A percentile compares a stretch with the other conserved stretches of the same genome.
Conservation (phyloP, 139 green algal species). For the Closterium sp. region DNA sequence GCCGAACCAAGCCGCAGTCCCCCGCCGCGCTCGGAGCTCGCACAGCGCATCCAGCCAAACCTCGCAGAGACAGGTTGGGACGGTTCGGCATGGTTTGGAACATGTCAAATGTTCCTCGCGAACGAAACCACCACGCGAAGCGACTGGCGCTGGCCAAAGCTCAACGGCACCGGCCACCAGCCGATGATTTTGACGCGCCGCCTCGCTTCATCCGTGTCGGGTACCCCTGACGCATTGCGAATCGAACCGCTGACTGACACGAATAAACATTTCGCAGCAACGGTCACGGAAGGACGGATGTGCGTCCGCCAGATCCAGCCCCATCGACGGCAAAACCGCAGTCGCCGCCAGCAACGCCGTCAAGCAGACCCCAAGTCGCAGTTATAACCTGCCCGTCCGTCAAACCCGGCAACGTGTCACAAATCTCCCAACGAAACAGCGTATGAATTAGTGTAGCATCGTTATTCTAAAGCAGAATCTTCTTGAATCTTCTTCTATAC, state of each 20-base stretch:
- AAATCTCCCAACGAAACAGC: neutral
- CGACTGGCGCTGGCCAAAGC: neutral
- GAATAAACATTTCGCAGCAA: neutral
- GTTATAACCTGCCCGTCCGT: neutral
- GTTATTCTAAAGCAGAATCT: too few relatives aligned
- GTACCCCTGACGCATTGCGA: neutral
- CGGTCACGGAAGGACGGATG: neutral
- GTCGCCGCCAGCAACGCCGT: neutral
- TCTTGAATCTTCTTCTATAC: too few relatives aligned
- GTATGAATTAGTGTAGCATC: too few relatives aligned
- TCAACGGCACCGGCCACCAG: neutral
- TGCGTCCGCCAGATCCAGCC: neutral
- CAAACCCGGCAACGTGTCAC: neutral
- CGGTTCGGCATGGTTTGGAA: neutral
- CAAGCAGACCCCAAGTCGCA: neutral
- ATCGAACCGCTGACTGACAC: neutral
- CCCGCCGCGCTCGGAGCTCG: neutral
- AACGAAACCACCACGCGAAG: neutral
- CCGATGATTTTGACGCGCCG: neutral
- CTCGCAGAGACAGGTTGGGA: neutral
- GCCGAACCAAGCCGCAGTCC: neutral
- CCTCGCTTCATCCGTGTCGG: neutral
- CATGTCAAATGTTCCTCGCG: neutral
- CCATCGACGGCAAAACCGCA: neutral
- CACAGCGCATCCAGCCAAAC: neutral